Base-by-base conservation (phyloP, 257 asterid species). In the Mitragyna speciosa region DNA sequence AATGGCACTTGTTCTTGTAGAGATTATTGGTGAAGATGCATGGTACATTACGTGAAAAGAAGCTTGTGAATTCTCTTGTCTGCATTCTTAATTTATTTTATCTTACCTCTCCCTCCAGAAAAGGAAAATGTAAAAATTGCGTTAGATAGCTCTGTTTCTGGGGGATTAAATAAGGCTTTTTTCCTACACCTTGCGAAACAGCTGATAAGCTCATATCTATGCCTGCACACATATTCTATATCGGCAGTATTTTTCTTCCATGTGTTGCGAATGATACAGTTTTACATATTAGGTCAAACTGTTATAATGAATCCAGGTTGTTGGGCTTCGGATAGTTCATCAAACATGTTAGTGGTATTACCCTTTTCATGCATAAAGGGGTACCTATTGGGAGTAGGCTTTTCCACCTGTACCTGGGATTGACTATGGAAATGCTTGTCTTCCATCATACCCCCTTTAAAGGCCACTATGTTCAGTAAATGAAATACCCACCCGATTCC, bases 1-100 rank as follows among this genome's bases (percentile, higher is more conserved):
- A 85, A 88, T 7, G 99, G 98, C 15, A 70, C 86, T 83, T 96
- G 98, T 82, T 91, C 97, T 45, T 94, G 98, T 59, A 83, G 83
- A 77, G 97, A 96, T 70, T 96, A 87, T 80, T 95, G 97, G 99
- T 95, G 88, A 94, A 56, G 10, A 58, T 58, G 49, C 39, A 5
- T 39, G 14, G 9, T 47, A 33, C 17, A 0, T 52, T 73, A 33
- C 33, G 19, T 33, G 51, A 26, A 12, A 31, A 3, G 22, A 30
- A 17, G 22, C 47, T 73, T 73, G 31, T 56, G 6, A 54, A 41
- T 16, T 54, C 30, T 54, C n/a, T 31, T 26, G n/a, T 19, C 5
- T 33, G n/a, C 16, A 22, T 11, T 22, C 47, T 41, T 33, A 0
- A 41, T n/a, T 17, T 36, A 1, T 68, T 30, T 6, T 54, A 20